These are phyloP conservation scores for Dryas drummondii DNA, from an alignment of 306 rosid genomes.

Conservation along the genomic window DNA sequence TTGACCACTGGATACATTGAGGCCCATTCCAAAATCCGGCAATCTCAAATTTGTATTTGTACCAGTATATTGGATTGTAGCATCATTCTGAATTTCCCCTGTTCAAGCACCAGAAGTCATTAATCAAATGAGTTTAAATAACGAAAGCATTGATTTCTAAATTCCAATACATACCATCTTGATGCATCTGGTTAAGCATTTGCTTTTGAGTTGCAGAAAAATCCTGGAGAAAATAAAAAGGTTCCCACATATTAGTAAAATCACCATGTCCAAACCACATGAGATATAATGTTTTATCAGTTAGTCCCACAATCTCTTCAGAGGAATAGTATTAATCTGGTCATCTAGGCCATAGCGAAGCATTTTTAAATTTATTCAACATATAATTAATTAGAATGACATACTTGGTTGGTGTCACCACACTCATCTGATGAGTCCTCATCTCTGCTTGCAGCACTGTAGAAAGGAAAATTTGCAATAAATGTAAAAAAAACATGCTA, in stretches of 20 bases:
- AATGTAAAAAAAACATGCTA: neutral
- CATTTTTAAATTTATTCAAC: neutral
- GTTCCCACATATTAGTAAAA: neutral
- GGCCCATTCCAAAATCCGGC: slow-evolving; percentile 18
- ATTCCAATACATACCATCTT: slow-evolving; percentile 36
- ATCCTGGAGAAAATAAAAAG: slow-evolving; percentile 34
- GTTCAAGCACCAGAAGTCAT: slow-evolving; percentile 30
- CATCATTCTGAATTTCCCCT: slow-evolving; percentile 23
- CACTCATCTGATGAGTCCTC: slow-evolving; percentile 35
- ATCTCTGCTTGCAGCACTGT: slow-evolving; percentile 25
- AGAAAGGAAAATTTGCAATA: neutral
- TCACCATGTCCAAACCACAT: neutral
- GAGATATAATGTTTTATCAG: neutral
- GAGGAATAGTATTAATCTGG: neutral
- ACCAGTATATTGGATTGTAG: slow-evolving; percentile 17
- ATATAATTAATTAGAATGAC: slow-evolving; percentile 11
- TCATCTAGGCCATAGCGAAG: neutral
- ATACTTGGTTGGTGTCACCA: slow-evolving; percentile 35
- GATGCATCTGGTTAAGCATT: slow-evolving; percentile 23
- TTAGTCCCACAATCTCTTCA: neutral
- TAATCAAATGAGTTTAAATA: slow-evolving; percentile 21
- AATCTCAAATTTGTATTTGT: slow-evolving; percentile 19
- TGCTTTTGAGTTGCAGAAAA: slow-evolving; percentile 27
- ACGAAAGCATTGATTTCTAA: slow-evolving; percentile 16
- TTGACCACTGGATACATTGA: slow-evolving; percentile 15